Conservation (phyloP, 306 rosid genomes). For the Vigna reflexopilosa region DNA sequence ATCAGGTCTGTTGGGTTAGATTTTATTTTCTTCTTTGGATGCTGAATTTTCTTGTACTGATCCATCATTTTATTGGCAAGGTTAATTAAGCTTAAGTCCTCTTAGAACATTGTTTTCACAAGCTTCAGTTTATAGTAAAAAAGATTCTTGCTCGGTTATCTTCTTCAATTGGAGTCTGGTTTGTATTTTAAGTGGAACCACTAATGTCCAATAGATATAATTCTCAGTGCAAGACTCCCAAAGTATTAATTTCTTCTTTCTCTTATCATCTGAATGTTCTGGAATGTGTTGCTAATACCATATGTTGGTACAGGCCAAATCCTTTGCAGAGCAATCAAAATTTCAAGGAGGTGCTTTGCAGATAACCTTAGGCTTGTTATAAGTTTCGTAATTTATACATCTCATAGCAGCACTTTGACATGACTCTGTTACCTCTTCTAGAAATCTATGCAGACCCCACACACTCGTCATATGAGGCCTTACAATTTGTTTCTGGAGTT, state of each 20-base stretch:
- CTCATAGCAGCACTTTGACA: constrained; percentile 40
- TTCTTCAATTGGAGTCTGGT: constrained; percentile 1
- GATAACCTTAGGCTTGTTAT: constrained; percentile 17
- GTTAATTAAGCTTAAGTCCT: constrained; percentile 5
- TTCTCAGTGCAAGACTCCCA: constrained; percentile 3
- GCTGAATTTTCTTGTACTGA: neutral
- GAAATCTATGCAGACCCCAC: constrained; percentile 88
- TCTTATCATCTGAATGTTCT: constrained; percentile 18
- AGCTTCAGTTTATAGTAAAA: neutral
- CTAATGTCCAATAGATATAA: neutral
- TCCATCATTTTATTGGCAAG: constrained; percentile 20
- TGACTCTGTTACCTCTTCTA: constrained; percentile 51
- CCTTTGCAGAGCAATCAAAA: constrained; percentile 77
- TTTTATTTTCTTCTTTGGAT: neutral
- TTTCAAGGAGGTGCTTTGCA: constrained; percentile 82
- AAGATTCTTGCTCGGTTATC: constrained; percentile 2
- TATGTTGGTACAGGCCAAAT: constrained; percentile 63
- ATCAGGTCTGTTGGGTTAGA: constrained; percentile 5
- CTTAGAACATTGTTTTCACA: neutral
- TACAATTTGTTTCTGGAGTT: constrained; percentile 79
- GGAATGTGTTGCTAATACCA: constrained; percentile 34
- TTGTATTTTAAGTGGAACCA: neutral
- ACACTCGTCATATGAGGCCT: constrained; percentile 83
- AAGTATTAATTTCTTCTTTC: constrained; percentile 23
- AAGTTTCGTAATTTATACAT: constrained; percentile 32